These are phyloP conservation scores for Mycena galericulata DNA, from an alignment of 768 basidiomycete species.

Conservation along the genomic window DNA sequence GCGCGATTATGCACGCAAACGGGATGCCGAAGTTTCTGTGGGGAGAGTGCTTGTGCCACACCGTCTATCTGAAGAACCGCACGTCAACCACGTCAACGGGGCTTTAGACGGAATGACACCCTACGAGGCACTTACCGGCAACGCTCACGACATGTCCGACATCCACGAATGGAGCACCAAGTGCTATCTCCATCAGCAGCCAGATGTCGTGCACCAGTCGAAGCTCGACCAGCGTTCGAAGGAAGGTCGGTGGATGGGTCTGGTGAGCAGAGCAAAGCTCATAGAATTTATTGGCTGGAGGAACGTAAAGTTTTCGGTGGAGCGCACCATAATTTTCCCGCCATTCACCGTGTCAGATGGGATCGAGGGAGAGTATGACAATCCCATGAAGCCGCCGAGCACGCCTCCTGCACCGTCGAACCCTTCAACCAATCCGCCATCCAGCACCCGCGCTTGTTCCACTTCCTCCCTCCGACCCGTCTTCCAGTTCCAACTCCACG, in stretches of 20 bases:
- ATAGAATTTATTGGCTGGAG: slow-evolving; percentile 51
- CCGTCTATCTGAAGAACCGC: slow-evolving; percentile 51
- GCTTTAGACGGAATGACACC: slow-evolving; percentile 25
- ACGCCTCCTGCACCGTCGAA: no score
- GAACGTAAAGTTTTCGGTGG: no score
- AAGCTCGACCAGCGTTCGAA: slow-evolving; percentile 34
- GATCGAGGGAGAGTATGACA: no score
- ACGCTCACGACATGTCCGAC: slow-evolving; percentile 34
- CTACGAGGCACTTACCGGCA: slow-evolving; percentile 12
- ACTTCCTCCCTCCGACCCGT: no score
- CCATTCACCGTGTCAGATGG: no score
- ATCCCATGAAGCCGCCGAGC: no score
- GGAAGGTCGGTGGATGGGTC: slow-evolving; percentile 41
- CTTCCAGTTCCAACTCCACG: no score
- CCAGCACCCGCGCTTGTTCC: no score
- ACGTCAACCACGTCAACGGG: slow-evolving; percentile 36
- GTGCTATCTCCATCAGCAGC: slow-evolving; percentile 6
- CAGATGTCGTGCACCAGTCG: not conserved
- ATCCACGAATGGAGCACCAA: slow-evolving; percentile 36
- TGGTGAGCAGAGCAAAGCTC: slow-evolving; percentile 41
- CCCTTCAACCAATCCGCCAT: no score
- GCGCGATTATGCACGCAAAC: slow-evolving; percentile 49
- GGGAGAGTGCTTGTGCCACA: slow-evolving; percentile 51
- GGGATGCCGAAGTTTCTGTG: slow-evolving; percentile 52
- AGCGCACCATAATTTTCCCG: no score